phyloP scores from a whole-genome alignment of 306 rosid genomes.

The Cajanus cajan region DNA sequence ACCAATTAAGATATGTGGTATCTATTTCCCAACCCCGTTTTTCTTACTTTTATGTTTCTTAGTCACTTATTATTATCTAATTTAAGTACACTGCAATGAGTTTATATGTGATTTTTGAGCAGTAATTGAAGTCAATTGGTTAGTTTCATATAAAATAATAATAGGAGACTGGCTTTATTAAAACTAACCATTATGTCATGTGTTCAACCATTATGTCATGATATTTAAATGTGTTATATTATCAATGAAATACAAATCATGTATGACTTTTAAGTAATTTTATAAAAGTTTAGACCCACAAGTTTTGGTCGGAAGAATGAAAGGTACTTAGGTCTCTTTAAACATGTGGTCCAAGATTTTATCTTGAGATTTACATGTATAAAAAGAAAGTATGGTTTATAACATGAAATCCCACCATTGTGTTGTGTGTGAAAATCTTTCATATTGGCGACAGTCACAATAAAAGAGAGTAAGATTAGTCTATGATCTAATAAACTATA shows the following conservation, averaged over 20 bases:
- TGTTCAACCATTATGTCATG: too few species aligned
- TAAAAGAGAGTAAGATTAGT: too few species aligned
- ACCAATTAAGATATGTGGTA: slow-evolving; percentile 49
- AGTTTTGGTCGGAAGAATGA: neutral
- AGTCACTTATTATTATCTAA: neutral
- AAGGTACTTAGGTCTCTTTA: neutral
- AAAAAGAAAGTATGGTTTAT: neutral
- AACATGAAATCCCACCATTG: too few species aligned
- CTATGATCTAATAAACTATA: too few species aligned
- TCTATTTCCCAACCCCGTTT: neutral
- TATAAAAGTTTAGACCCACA: too few species aligned
- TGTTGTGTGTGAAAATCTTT: too few species aligned
- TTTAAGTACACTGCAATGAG: neutral
- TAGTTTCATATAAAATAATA: neutral
- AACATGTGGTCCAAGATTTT: neutral
- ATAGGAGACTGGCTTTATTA: neutral
- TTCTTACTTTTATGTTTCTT: neutral
- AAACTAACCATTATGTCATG: too few species aligned
- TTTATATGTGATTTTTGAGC: slow-evolving; percentile 16
- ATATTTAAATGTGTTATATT: too few species aligned
- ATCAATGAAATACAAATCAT: too few species aligned
- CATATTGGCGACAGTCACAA: too few species aligned
- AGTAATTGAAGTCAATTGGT: slow-evolving; percentile 1
- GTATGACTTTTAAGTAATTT: too few species aligned
- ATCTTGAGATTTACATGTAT: neutral